phyloP scores from a whole-genome alignment of 1,139 yeast genomes.

The Meyerozyma sp. region DNA sequence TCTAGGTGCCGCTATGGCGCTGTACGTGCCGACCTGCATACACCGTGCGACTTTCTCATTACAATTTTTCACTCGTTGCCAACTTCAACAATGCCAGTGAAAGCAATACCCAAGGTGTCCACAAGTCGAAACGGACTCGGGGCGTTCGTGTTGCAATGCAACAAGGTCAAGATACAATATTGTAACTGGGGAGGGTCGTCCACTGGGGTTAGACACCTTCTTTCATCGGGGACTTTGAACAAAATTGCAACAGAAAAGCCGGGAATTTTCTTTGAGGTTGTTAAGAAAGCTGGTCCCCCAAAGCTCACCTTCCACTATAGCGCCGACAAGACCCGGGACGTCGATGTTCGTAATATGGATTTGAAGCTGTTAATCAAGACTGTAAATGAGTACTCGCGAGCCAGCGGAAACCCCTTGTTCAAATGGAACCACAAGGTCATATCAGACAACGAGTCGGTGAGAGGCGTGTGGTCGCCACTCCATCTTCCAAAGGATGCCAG shows the following conservation, averaged over 20 bases:
- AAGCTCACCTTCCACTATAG: conserved; percentile 63
- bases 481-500: conserved; percentile 69
- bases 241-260: conserved; percentile 56
- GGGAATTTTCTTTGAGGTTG: conserved; percentile 65
- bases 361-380: conserved; percentile 57
- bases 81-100: conserved; percentile 35
- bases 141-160: conserved; percentile 71
- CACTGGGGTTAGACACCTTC: conserved; percentile 68
- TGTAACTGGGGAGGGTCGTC: conserved; percentile 98
- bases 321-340: conserved; percentile 26
- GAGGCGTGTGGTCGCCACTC: conserved; percentile 98
- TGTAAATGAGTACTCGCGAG: conserved; percentile 47
- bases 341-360: conserved; percentile 49
- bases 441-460: conserved; percentile 74
- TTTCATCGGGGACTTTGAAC: conserved; percentile 50
- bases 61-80: conserved; percentile 5
- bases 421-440: conserved; percentile 63
- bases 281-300: conserved; percentile 79
- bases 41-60: neutral
- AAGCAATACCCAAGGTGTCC: conserved; percentile 50
- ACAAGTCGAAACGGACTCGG: conserved; percentile 77
- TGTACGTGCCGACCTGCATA: too few relatives aligned
- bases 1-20: too few relatives aligned
- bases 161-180: conserved; percentile 64
- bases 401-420: conserved; percentile 36